Conservation (phyloP, 345 rosid species). For the Camelina hispida region DNA sequence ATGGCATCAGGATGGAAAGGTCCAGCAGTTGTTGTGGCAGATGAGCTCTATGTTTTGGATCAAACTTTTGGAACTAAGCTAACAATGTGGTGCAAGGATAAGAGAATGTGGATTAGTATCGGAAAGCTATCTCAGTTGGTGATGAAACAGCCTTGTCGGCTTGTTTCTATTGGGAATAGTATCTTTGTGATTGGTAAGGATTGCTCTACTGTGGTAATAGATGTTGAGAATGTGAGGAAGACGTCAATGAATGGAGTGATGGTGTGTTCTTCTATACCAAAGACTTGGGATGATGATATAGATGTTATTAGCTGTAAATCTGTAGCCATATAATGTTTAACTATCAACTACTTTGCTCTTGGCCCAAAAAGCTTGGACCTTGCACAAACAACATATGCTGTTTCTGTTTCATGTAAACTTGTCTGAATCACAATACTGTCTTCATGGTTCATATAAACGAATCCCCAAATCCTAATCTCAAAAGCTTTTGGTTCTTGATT, state of each 20-base stretch:
- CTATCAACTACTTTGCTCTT: slow-evolving; percentile 4
- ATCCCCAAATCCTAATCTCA: slow-evolving; percentile 1
- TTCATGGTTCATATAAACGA: neutral
- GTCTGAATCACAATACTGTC: neutral
- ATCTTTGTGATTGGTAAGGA: slow-evolving; percentile 75
- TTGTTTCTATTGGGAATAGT: slow-evolving; percentile 66
- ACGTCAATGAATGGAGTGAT: slow-evolving; percentile 52
- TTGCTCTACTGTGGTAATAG: slow-evolving; percentile 64
- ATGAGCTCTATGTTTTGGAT: slow-evolving; percentile 71
- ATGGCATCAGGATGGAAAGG: slow-evolving; percentile 81
- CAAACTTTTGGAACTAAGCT: slow-evolving; percentile 74
- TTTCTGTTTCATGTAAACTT: slow-evolving; percentile 2
- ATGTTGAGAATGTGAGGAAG: slow-evolving; percentile 56
- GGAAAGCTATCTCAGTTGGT: slow-evolving; percentile 67
- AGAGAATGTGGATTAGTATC: slow-evolving; percentile 64
- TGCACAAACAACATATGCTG: neutral
- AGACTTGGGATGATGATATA: slow-evolving; percentile 48
- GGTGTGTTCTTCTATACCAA: slow-evolving; percentile 71
- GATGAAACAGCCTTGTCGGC: slow-evolving; percentile 72
- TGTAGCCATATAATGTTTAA: slow-evolving; percentile 54
- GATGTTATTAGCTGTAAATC: slow-evolving; percentile 48
- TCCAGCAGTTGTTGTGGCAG: slow-evolving; percentile 74
- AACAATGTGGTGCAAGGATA: slow-evolving; percentile 67
- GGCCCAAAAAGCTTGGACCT: neutral
- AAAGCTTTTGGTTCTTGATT: neutral